Conservation (phyloP, 1,284 basidiomycete genomes). For the Cryptococcus neoformans region DNA sequence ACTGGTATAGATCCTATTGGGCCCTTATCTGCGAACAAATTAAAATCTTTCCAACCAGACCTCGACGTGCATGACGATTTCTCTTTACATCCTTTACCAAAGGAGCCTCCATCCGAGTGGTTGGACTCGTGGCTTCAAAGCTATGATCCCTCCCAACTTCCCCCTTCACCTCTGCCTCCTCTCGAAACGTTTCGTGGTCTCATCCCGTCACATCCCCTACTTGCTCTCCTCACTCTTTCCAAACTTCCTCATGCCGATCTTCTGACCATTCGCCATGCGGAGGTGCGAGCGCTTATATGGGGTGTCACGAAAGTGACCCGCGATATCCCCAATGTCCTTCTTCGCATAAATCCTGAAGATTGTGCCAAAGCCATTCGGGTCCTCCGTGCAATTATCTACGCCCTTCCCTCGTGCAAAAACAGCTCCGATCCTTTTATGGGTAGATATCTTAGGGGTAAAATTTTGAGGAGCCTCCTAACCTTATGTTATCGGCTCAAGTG, state of each 20-base stretch:
- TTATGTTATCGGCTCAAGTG: slow-evolving; percentile 9
- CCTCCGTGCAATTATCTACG: slow-evolving; percentile 9
- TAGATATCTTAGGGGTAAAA: slow-evolving; percentile 8
- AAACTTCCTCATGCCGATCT: slow-evolving; percentile 22
- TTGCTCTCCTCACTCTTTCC: slow-evolving; percentile 15
- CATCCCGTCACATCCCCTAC: slow-evolving; percentile 12
- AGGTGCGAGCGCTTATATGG: slow-evolving; percentile 4
- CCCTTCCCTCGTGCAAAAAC: slow-evolving; percentile 3
- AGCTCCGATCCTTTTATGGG: slow-evolving; percentile 6
- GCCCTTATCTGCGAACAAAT: background rate
- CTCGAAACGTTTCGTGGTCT: slow-evolving; percentile 21
- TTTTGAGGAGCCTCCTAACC: slow-evolving; percentile 5
- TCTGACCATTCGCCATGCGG: slow-evolving; percentile 41
- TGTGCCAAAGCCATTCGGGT: slow-evolving; percentile 9
- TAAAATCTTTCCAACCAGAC: background rate
- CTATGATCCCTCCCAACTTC: slow-evolving; percentile 11
- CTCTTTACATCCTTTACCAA: background rate
- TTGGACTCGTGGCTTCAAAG: slow-evolving; percentile 15
- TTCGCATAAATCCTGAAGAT: slow-evolving; percentile 6
- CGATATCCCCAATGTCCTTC: slow-evolving; percentile 2
- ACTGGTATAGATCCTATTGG: background rate
- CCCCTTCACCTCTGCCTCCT: slow-evolving; percentile 14
- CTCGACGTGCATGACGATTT: background rate
- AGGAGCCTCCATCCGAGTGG: background rate
- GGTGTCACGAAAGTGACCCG: background rate